Evolutionary conservation across 2,329 filamentous ascomycete genomes (phyloP), one percentile per base, ranked within the genome.

Genomic region (Alternaria tenuissima): DNA sequence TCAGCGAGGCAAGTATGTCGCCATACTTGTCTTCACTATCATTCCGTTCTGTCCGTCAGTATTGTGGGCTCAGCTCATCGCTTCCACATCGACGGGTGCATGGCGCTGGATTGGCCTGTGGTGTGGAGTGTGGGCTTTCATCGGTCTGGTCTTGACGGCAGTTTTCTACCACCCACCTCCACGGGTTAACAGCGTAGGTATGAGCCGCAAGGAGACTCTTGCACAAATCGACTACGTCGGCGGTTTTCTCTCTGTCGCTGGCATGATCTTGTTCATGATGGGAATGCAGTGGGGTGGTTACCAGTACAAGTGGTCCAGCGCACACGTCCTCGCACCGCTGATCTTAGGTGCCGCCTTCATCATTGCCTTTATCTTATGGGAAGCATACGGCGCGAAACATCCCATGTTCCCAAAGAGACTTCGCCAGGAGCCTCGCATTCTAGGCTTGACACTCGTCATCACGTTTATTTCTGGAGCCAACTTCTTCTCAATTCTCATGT

Each of bases 1-100:
- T 5, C 87, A 89, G 76, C 84, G 89, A 46, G 89, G 87, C 12
- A 83, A 83, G 69, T 90, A 89, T 70, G 85, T 89, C 32, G 85
- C 86, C 5, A 74, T 83, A 2, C 75, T 90, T 16, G 83, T 89
- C 51, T 85, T 88, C 68, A 87, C 85, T 54, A 87, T 89, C 59
- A 67, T 88, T 4, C 87, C 87, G 0, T 89, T 89, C 72, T 84
- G 83, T 53, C 87, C 88, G 0, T 86, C 86, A 1, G 87, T 88
- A 0, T 76, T 90, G 14, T 90, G 85, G 80, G 86, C 80, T 18
- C 87, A 89, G 71, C 78, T 88, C 72, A 84, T 86, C 36, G 78
- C 84, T 4, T 72, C 73, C 11, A 69, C 80, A 51, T 77, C 80
- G 2, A 78, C 71, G 36, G 44, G 44, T 30, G 44, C 44, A 3